Conservation (phyloP, 2,329 filamentous ascomycete species). For the Scedosporium boydii region DNA sequence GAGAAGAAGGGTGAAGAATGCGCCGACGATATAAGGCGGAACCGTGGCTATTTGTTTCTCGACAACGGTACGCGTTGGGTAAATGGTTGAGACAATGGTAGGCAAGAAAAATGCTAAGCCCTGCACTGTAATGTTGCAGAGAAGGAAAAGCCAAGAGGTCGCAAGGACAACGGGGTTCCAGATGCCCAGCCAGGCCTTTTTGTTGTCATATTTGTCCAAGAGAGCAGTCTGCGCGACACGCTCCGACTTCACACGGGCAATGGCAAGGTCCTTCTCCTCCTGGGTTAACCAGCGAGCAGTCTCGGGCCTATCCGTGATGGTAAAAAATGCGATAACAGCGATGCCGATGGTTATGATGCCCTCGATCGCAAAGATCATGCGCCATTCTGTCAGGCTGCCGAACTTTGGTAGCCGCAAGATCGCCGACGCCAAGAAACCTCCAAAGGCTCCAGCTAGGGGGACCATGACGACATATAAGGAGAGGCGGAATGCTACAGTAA, state of each 20-base stretch:
- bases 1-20: conserved; percentile 48
- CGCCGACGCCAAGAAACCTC: conserved; percentile 54
- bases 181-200: conserved; percentile 49
- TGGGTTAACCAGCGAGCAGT: conserved; percentile 56
- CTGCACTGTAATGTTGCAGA: conserved; percentile 59
- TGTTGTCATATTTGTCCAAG: conserved; percentile 47
- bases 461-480: conserved; percentile 63
- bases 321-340: conserved; percentile 51
- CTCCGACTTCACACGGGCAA: conserved; percentile 59
- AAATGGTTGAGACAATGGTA: conserved; percentile 45
- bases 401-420: conserved; percentile 54
- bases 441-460: conserved; percentile 61
- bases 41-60: conserved; percentile 56
- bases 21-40: conserved; percentile 54
- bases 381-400: conserved; percentile 47
- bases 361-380: conserved; percentile 64
- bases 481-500: conserved; percentile 42
- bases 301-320: conserved; percentile 58
- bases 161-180: conserved; percentile 46
- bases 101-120: conserved; percentile 57
- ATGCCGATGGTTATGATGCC: conserved; percentile 48
- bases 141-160: conserved; percentile 48
- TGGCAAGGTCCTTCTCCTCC: conserved; percentile 57
- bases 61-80: conserved; percentile 53
- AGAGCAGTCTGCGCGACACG: conserved; percentile 50